These are phyloP conservation scores for Xylariaceae sp. DNA, from an alignment of 2,329 filamentous ascomycete species.

Conservation along the genomic window DNA sequence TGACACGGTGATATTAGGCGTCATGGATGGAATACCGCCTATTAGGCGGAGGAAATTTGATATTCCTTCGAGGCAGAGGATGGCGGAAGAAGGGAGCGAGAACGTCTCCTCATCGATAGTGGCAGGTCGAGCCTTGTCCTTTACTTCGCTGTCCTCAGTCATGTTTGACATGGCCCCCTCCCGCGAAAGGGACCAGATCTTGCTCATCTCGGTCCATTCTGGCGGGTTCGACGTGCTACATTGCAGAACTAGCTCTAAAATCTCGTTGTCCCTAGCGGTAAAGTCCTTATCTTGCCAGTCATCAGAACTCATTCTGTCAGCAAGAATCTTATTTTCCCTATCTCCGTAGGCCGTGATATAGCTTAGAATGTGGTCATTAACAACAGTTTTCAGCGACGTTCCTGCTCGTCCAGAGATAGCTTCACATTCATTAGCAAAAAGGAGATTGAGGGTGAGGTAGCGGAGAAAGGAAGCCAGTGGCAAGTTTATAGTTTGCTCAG, in stretches of 20 bases:
- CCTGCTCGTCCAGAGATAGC: conserved; percentile 84
- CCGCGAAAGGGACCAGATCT: conserved; percentile 59
- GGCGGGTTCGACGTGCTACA: conserved; percentile 73
- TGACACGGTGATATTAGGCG: conserved; percentile 77
- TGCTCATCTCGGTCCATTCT: conserved; percentile 67
- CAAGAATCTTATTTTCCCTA: conserved; percentile 73
- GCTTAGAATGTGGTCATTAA: conserved; percentile 82
- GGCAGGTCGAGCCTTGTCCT: too few relatives aligned
- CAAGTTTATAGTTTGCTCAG: conserved; percentile 73
- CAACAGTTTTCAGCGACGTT: conserved; percentile 74
- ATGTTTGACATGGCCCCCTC: too few relatives aligned
- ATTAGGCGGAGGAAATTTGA: conserved; percentile 83
- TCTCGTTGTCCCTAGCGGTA: conserved; percentile 62
- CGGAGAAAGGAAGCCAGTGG: conserved; percentile 74
- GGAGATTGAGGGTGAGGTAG: conserved; percentile 81
- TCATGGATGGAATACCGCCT: conserved; percentile 85
- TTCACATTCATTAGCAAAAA: conserved; percentile 86
- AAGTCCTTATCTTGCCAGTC: conserved; percentile 82
- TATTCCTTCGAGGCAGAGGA: conserved; percentile 79
- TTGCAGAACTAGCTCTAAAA: conserved; percentile 69
- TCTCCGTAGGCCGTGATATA: conserved; percentile 77
- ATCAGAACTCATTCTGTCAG: conserved; percentile 78
- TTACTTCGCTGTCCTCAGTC: too few relatives aligned
- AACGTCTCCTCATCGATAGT: conserved; percentile 68
- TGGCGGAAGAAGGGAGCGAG: conserved; percentile 81